Evolutionary conservation across 1,139 yeast species (phyloP).

Genomic region (Hanseniaspora gamundiae): DNA sequence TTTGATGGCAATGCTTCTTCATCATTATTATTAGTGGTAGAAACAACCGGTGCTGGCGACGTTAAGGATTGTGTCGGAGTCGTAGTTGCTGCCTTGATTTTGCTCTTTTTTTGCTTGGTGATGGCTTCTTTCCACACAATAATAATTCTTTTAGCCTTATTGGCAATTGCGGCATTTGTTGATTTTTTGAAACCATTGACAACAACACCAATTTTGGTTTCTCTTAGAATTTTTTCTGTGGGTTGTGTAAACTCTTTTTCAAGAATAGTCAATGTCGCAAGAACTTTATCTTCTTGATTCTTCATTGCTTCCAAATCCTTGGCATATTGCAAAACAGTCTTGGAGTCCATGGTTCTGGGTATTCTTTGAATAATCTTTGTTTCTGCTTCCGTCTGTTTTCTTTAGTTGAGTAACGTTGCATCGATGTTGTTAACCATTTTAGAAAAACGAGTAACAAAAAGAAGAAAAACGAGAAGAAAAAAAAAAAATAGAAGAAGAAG

Average conservation of each 20-base stretch:
- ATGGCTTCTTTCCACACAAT: slow-evolving; percentile 86
- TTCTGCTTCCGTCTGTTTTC: neutral
- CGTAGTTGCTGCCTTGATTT: slow-evolving; percentile 5
- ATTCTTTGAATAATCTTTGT: neutral
- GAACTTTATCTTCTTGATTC: slow-evolving; percentile 46
- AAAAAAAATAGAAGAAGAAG: too few relatives aligned
- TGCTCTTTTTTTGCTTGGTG: slow-evolving; percentile 49
- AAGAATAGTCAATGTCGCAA: slow-evolving; percentile 54
- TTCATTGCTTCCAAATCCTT: slow-evolving; percentile 62
- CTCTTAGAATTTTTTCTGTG: slow-evolving; percentile 71
- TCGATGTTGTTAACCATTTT: too few relatives aligned
- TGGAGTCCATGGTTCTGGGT: slow-evolving; percentile 36
- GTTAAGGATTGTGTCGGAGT: slow-evolving; percentile 5
- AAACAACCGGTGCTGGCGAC: slow-evolving; percentile 6
- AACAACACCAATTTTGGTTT: slow-evolving; percentile 96
- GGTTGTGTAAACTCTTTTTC: slow-evolving; percentile 63
- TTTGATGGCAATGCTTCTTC: slow-evolving; percentile 30
- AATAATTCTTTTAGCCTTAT: slow-evolving; percentile 70
- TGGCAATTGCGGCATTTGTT: slow-evolving; percentile 49
- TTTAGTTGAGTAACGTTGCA: too few relatives aligned
- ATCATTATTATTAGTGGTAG: slow-evolving; percentile 23
- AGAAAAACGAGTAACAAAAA: too few relatives aligned
- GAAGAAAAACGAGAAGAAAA: too few relatives aligned
- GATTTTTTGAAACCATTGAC: slow-evolving; percentile 80
- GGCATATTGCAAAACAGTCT: slow-evolving; percentile 62